phyloP scores from a whole-genome alignment of 2,329 filamentous ascomycete species.

The Waltergamsia citrina region DNA sequence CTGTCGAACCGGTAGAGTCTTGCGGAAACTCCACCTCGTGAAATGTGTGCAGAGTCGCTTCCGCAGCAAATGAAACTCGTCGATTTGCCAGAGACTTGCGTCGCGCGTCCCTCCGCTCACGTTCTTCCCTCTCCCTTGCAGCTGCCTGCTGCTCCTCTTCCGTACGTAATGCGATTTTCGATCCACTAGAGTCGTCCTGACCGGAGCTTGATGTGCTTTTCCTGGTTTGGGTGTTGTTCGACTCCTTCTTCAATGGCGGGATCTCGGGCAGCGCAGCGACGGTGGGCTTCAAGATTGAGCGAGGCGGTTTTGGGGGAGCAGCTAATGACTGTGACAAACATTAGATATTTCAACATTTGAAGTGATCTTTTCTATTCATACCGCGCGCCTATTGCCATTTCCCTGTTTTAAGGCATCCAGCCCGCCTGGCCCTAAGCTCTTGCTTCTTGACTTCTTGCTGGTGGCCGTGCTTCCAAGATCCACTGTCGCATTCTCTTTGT shows the following conservation, averaged over 20 bases:
- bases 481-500: slow-evolving; percentile 72
- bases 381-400: slow-evolving; percentile 71
- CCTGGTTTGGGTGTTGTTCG: too few species aligned
- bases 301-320: slow-evolving; percentile 38
- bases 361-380: slow-evolving; percentile 27
- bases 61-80: slow-evolving; percentile 92
- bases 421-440: slow-evolving; percentile 90
- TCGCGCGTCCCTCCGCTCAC: slow-evolving; percentile 74
- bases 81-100: slow-evolving; percentile 89
- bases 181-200: slow-evolving; percentile 21
- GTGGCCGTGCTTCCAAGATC: slow-evolving; percentile 47
- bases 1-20: slow-evolving; percentile 75
- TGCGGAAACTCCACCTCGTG: slow-evolving; percentile 85
- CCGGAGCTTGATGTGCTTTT: slow-evolving; percentile 1
- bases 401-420: slow-evolving; percentile 71
- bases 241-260: slow-evolving; percentile 46
- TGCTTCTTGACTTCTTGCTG: slow-evolving; percentile 73
- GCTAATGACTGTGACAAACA: slow-evolving; percentile 40
- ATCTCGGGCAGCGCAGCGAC: slow-evolving; percentile 58
- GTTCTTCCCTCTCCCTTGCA: slow-evolving; percentile 59
- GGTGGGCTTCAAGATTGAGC: slow-evolving; percentile 75
- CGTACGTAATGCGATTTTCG: slow-evolving; percentile 55
- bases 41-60: slow-evolving; percentile 95
- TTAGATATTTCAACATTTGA: slow-evolving; percentile 8
- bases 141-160: slow-evolving; percentile 65